A percentile compares a stretch with the other conserved stretches of the same genome.
Evolutionary conservation across 352 stramenopile species (phyloP).

Genomic region (Globisporangium nunn): DNA sequence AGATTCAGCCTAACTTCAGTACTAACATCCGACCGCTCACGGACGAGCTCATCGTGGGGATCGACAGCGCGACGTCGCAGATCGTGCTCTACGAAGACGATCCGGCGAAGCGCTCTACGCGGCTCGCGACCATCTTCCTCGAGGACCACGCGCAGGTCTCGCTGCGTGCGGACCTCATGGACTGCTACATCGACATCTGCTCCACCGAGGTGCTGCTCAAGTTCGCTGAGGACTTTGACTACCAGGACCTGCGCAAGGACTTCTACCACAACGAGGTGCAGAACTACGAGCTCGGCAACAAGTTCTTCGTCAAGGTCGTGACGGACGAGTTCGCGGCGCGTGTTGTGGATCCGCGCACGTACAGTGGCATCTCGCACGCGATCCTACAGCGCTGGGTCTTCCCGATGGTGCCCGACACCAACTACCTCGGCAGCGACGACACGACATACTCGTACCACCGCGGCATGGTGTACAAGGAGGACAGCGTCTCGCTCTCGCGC

Average conservation of each 20-base stretch:
- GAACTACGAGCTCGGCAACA: conserved; percentile 97
- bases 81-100: conserved; percentile 83
- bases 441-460: conserved; percentile 75
- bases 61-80: conserved; percentile 72
- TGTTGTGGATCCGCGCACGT: conserved; percentile 92
- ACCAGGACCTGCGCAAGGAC: conserved; percentile 91
- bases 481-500: conserved; percentile 55
- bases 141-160: conserved; percentile 85
- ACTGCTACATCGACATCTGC: conserved; percentile 98
- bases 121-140: conserved; percentile 65
- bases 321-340: conserved; percentile 90
- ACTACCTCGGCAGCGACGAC: conserved; percentile 51
- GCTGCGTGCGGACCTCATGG: conserved; percentile 91
- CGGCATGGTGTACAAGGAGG: conserved; percentile 82
- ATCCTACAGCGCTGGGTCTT: conserved; percentile 95
- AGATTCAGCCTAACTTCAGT: conserved; percentile 59
- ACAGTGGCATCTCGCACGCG: conserved; percentile 89
- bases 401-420: conserved; percentile 92
- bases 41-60: conserved; percentile 75
- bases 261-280: conserved; percentile 97
- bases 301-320: conserved; percentile 94
- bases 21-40: conserved; percentile 60
- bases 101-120: conserved; percentile 33
- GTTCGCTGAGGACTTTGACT: conserved; percentile 98
- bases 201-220: conserved; percentile 96